Percentiles rank a stretch among this genome's conserved stretches.
Evolutionary conservation across 2,329 filamentous ascomycete species (phyloP).

Genomic region (Colletotrichum tamarilloi): DNA sequence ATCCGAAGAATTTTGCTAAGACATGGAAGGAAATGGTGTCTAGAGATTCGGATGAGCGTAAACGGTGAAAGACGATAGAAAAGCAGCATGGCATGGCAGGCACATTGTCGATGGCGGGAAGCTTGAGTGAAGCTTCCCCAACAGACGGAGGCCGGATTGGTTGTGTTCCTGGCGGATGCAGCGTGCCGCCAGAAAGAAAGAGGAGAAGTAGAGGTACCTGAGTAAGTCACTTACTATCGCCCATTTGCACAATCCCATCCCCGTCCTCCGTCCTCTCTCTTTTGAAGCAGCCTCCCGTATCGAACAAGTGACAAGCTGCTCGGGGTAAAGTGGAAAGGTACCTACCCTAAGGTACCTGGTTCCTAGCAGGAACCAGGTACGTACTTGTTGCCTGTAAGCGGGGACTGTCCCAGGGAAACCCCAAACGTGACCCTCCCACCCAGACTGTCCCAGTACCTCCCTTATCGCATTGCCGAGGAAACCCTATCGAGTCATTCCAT

Average conservation of each 20-base stretch:
- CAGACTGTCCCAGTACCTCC: background rate
- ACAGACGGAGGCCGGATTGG: background rate
- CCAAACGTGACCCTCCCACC: constrained; percentile 27
- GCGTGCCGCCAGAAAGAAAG: background rate
- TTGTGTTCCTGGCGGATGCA: background rate
- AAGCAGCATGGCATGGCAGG: background rate
- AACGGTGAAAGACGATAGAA: background rate
- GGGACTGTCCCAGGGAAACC: constrained; percentile 26
- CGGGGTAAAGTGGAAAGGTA: background rate
- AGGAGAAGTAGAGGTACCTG: background rate
- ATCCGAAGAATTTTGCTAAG: background rate
- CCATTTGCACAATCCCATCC: constrained; percentile 29
- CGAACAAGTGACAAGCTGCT: background rate
- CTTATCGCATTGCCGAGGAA: constrained; percentile 44
- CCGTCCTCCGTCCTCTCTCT: background rate
- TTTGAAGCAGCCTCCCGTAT: constrained; percentile 17
- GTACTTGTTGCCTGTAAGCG: background rate
- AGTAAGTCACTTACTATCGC: constrained; percentile 10
- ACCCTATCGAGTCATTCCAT: constrained; percentile 40
- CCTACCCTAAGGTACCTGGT: background rate
- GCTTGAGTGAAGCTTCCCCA: background rate
- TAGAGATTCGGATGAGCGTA: background rate
- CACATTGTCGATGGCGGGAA: background rate
- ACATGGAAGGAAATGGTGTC: background rate
- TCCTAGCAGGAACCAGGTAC: background rate